These are phyloP conservation scores for Wallacemonas sp. DNA, from an alignment of 208 protist species.

Conservation along the genomic window DNA sequence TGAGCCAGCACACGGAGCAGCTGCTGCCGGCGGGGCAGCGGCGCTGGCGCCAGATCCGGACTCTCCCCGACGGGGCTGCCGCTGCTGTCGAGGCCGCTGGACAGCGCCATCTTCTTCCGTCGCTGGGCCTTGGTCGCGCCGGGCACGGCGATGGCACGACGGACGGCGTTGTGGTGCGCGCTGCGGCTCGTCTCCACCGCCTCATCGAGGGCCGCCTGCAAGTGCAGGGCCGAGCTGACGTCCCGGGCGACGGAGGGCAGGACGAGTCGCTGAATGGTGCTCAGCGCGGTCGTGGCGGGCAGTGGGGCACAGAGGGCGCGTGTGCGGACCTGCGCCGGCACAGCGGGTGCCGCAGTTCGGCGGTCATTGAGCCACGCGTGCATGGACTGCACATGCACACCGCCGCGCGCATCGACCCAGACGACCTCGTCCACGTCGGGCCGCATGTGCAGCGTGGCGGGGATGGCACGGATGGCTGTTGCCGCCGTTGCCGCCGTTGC, in stretches of 20 bases:
- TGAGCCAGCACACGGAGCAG: constrained; percentile 47
- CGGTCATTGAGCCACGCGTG: constrained; percentile 10
- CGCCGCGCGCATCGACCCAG: constrained; percentile 11
- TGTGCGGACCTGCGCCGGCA: constrained; percentile 4
- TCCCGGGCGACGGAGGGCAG: constrained; percentile 27
- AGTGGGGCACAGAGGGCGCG: constrained; percentile 26
- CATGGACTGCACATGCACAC: neutral
- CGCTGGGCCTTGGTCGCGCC: constrained; percentile 3
- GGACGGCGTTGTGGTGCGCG: constrained; percentile 16
- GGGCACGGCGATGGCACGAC: neutral
- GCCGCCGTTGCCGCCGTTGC: too few relatives aligned
- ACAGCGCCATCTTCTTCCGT: neutral
- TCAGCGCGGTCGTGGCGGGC: constrained; percentile 41
- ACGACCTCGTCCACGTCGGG: constrained; percentile 6
- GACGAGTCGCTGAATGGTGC: constrained; percentile 39
- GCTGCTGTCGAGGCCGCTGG: neutral
- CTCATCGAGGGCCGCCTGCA: constrained; percentile 26
- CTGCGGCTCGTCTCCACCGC: constrained; percentile 19
- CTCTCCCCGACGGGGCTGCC: too few relatives aligned
- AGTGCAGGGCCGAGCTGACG: constrained; percentile 21
- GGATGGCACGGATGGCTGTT: neutral
- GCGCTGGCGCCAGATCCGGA: constrained; percentile 1
- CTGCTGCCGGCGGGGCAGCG: constrained; percentile 25
- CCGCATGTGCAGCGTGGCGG: constrained; percentile 5
- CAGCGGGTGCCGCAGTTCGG: neutral